Evolutionary conservation across 2,329 filamentous ascomycete species (phyloP), one percentile per base, ranked within the genome.

Genomic region (Neopestalotiopsis sp.): DNA sequence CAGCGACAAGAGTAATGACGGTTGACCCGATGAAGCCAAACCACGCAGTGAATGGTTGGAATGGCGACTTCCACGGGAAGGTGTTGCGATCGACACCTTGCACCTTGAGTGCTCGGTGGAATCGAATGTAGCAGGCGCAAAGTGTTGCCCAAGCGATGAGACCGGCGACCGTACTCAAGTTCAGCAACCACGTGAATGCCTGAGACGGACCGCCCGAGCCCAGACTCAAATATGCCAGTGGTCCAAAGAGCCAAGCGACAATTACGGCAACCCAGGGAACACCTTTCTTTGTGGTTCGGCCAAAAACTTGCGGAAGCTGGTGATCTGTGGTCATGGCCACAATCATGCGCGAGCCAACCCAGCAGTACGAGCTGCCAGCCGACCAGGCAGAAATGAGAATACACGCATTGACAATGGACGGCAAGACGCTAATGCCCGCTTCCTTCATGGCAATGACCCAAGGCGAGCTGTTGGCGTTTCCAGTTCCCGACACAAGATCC

Each of bases 391-490:
- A 75, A 3, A 81, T 70, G 28, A 82, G 75, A 65, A 82, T 77
- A 42, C 69, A 70, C 38, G 69, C 69, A 32, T 70, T 70, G 83
- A 93, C 90, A 71, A 93, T 86, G 30, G 84, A 86, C 30, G 90
- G 89, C 14, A 92, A 84, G 2, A 86, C 86, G 1, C 78, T 75
- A 58, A 93, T 87, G 59, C 89, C 88, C 6, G 89, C 89, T 68
- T 89, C 83, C 70, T 87, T 80, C 69, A 90, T 89, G 30, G 88
- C 87, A 72, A 93, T 88, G 69, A 93, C 90, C 74, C 92, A 92
- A 0, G 91, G 91, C 17, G 79, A 81, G 3, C 64, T 67, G 65
- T 70, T 70, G 32, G 67, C 69, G 60, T 70, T 67, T 34, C 69
- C 69, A 5, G 69, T 38, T 20, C 58, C 69, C 10, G 69, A 70